Base-by-base conservation (phyloP, 2,329 filamentous ascomycete genomes). In the Teratosphaeria destructans region DNA sequence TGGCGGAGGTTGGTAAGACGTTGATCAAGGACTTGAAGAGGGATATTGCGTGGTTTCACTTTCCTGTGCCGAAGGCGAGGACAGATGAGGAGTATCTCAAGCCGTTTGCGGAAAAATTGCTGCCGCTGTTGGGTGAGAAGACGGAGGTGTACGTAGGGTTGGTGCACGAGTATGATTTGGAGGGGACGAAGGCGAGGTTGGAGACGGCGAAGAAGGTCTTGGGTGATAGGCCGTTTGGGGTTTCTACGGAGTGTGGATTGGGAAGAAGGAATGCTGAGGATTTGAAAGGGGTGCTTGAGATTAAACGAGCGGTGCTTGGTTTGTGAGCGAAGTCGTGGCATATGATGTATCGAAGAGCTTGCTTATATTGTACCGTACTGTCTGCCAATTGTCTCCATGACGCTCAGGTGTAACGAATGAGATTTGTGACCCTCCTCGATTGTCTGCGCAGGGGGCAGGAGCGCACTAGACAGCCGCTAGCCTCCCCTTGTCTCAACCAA, bases 41-140 rank as follows among this genome's bases (percentile, higher is more conserved):
- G 34, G 52, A 57, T 2, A 66, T 77, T 10, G 56, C 69, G 34
- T 78, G 71, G 68, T 54, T 77, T n/a, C 75, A 77, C 60, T 67
- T 78, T 65, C 74, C 75, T 8, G 75, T 77, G 5, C 74, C 74
- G 0, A 74, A 70, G 56, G 65, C 66, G 27, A 64, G 74, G 12
- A 63, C 64, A 10, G 75, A 77, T 63, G 62, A 57, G 4, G 67
- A 57, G 6, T 77, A 75, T 60, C 76, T 72, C 57, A 66, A 57
- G 14, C 72, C 75, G 4, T 61, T 77, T 61, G 69, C 65, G 52
- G 55, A 67, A 0, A 58, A 76, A 49, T 59, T 66, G 12, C 55
- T 69, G 27, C 52, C 52, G 23, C 5, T 32, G 23, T n/a, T 54
- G 52, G 19, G 19, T 26, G 60, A 60, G 2, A 58, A 69, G 8